Base-by-base conservation (phyloP, 2,329 filamentous ascomycete genomes). In the Paradendryphiella salina region DNA sequence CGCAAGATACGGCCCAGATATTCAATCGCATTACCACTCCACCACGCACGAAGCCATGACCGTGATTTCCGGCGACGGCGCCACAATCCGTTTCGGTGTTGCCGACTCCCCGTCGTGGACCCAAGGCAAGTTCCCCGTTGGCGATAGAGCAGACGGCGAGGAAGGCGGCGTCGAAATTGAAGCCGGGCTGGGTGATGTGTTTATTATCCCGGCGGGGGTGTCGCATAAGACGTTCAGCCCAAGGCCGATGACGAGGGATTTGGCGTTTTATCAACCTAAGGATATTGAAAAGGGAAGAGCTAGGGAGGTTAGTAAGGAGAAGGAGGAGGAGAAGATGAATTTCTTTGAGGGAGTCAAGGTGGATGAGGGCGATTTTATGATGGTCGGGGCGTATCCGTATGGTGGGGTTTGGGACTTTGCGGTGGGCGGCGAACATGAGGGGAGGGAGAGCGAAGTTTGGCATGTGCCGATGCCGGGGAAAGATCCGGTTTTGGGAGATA, bases 371-470 rank as follows among this genome's bases (percentile, higher is more conserved):
- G 54, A 61, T 41, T 83, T 81, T 56, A 79, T 76, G 43, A 83
- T 83, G 81, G 77, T 84, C 65, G 82, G 82, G 0, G 80, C 80
- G 4, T 85, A 85, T 71, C 80, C 79, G 2, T 59, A 61, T 29
- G 74, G 76, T 2, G 70, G 69, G 0, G 64, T 69, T 9, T 84
- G 81, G 81, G 80, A 83, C 61, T 82, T 80, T 61, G 69, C 68
- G 4, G 66, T 73, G 2, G 79, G 77, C 7, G 78, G 77, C 1
- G 76, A 77, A 52, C 66, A 78, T 60, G 63, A 60, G 15, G 75
- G 70, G 10, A 59, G 66, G 13, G 79, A 75, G 57, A 70, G 75
- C 40, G 59, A 70, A 50, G 73, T 77, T 0, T 82, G 81, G 80
- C 51, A 53, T 15, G 75, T 81, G 20, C 50, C 64, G 20, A 77